Evolutionary conservation across 2,329 filamentous ascomycete genomes (phyloP), one percentile per base, ranked within the genome.

Genomic region (Ophiocordyceps robertsii): DNA sequence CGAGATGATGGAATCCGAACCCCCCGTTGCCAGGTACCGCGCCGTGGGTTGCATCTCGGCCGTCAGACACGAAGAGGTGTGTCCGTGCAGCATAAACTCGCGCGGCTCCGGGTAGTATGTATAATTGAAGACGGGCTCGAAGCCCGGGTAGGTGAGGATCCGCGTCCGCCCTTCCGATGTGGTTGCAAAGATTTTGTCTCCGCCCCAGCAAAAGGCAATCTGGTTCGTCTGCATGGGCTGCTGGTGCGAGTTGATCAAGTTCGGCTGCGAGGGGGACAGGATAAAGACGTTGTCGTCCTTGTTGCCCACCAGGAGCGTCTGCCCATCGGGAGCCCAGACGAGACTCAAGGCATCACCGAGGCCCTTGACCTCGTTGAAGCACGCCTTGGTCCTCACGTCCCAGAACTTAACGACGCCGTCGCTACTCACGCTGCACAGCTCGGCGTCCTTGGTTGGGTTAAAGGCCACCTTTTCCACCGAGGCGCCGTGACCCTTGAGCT

Each of bases 371-470:
- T 85, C 80, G 41, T 82, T 83, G 48, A 82, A 71, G 51, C 79
- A 80, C 2, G 73, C 71, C 56, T 84, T 85, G 45, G 73, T 82
- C 52, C 84, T 70, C 12, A 88, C 82, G 55, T 90, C 84, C 84
- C 84, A 90, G 51, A 90, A 78, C 56, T 82, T 78, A 46, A 84
- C 78, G 29, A 80, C 74, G 2, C 84, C 84, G 55, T 90, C 84
- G 37, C 68, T 73, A 49, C 81, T 83, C 42, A 84, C 73, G 56
- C 80, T 87, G 50, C 81, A 85, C 9, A 90, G 68, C 61, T 89
- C 81, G 4, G 81, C 78, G 56, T 90, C 84, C 56, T 80, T 84
- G 45, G 74, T 72, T 0, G 84, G 84, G 54, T 86, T 85, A 62
- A 87, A 90, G 2, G 80, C 80, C 1, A 90, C 78, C 55, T 82